These are phyloP conservation scores for Rhipidocladum racemiflorum DNA, from an alignment of 176 grass and related monocot genomes.

Conservation along the genomic window DNA sequence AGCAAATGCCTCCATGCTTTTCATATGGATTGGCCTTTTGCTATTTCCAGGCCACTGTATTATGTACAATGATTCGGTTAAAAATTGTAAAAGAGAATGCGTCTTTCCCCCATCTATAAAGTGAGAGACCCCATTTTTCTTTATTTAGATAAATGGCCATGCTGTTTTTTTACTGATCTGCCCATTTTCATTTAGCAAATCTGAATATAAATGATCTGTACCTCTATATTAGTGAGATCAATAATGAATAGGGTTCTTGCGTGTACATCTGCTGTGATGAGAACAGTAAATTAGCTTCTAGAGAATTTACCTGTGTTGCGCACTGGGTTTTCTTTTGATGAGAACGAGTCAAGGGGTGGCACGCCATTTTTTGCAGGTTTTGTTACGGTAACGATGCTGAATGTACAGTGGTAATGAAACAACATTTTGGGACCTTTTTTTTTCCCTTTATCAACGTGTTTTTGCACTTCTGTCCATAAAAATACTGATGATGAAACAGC, in stretches of 20 bases:
- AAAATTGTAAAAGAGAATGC: constrained; percentile 1
- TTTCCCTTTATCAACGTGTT: not conserved
- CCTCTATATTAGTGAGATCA: not conserved
- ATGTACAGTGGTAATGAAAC: not conserved
- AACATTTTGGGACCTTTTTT: not conserved
- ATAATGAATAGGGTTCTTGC: not conserved
- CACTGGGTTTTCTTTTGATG: not conserved
- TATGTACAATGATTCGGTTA: constrained; percentile 14
- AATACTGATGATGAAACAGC: not conserved
- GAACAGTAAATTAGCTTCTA: not conserved
- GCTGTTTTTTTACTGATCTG: not conserved
- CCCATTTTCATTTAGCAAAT: not conserved
- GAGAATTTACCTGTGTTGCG: not conserved
- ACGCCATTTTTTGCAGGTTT: not conserved
- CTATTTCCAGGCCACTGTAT: constrained; percentile 20
- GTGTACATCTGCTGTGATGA: not conserved
- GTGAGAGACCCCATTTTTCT: not conserved
- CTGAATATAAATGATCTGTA: not conserved
- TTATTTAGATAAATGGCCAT: not conserved
- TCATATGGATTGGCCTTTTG: constrained; percentile 50
- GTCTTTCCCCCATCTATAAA: not conserved
- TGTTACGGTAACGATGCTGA: not conserved
- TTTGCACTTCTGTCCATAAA: not conserved
- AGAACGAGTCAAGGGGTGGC: not conserved
- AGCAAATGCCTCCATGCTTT: constrained; percentile 45